phyloP scores from a whole-genome alignment of 106 monocot genomes.

The Iris macrosiphon region DNA sequence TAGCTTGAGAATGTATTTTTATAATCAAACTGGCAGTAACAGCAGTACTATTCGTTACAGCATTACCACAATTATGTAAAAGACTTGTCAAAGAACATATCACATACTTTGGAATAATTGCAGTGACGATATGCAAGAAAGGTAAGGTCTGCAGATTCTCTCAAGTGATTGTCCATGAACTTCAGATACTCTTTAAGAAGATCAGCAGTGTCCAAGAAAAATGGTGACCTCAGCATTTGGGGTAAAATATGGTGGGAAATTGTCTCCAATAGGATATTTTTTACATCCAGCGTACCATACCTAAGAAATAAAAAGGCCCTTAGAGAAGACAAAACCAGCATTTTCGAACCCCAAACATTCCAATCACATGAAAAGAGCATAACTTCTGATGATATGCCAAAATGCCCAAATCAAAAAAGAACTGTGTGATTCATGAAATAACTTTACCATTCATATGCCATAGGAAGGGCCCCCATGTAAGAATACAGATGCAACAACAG shows the following conservation, averaged over 20 bases:
- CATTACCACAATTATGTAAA: too few relatives aligned
- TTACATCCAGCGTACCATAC: constrained; percentile 72
- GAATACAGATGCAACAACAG: constrained; percentile 84
- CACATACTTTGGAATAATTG: constrained; percentile 77
- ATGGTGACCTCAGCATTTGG: constrained; percentile 73
- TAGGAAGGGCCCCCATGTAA: constrained; percentile 48
- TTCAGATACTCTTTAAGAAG: constrained; percentile 81
- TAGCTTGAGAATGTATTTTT: too few relatives aligned
- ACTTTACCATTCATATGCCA: constrained; percentile 82
- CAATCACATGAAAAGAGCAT: neutral
- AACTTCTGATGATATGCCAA: neutral
- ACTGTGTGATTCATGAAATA: neutral
- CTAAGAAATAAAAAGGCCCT: constrained; percentile 28
- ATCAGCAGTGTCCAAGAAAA: constrained; percentile 40
- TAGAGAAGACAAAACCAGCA: neutral
- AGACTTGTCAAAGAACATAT: too few relatives aligned
- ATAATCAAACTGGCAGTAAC: too few relatives aligned
- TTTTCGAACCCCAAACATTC: neutral
- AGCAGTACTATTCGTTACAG: too few relatives aligned
- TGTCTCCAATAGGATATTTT: constrained; percentile 86
- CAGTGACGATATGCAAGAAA: constrained; percentile 91
- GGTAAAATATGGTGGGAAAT: constrained; percentile 87
- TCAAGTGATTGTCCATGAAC: constrained; percentile 89
- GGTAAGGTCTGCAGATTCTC: constrained; percentile 92
- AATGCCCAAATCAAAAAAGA: neutral